Evolutionary conservation across 345 rosid genomes (phyloP), one percentile per base, ranked within the genome.

Genomic region (Eucalyptus pauciflora): DNA sequence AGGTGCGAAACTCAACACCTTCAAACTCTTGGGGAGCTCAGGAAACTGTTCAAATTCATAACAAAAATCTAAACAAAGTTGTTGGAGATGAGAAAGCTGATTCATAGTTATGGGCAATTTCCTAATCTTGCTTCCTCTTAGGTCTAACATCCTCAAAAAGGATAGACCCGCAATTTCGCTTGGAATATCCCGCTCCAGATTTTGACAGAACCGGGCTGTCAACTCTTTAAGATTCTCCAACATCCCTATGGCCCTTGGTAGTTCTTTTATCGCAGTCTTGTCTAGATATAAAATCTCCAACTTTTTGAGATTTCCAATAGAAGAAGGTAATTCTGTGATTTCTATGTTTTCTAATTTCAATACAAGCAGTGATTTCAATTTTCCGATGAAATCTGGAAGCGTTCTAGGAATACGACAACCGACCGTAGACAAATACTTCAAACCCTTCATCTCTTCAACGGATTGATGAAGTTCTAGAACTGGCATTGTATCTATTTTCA

Each of bases 401-500:
- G 25, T 18, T 10, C 2, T 18, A 33, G 22, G 45, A 20, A 18
- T 0, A 37, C 0, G 2, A 8, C 25, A 33, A 33, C 1, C 0
- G 1, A 29, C 10, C 0, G 5, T 33, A 37, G 81, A 71, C 81
- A 71, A 33, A 71, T 37, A 71, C 1, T 37, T 20, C 45, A 71
- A 10, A 18, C 25, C 13, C 46, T 37, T 71, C 46, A 71, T 71
- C 81, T 9, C 81, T 33, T 43, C 81, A 33, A 10, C 0, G 8
- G 45, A 71, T 33, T 71, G 81, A 71, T 71, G 81, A 33, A 33
- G 45, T 71, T 33, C 81, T 5, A 0, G 13, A 33, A 33, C 8
- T 17, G 13, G 0, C 81, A 10, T 33, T 4, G 0, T 3, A 33
- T 0, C 13, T 33, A 71, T 9, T 0, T 71, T 3, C 0, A 17